phyloP scores from a whole-genome alignment of 2,329 filamentous ascomycete species.

The Sporothrix brasiliensis region DNA sequence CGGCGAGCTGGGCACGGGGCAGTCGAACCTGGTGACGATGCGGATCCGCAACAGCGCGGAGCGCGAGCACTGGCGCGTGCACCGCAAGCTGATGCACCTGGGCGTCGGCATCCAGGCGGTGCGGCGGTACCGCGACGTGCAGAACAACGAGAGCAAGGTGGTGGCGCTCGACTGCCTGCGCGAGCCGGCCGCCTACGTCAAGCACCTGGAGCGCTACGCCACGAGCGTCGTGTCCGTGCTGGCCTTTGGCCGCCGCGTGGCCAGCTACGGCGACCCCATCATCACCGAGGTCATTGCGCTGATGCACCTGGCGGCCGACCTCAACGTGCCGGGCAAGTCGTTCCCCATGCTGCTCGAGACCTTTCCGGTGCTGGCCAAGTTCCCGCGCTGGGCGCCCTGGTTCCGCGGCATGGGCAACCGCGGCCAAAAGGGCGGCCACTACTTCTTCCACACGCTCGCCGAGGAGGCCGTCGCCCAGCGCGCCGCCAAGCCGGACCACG shows the following conservation, averaged over 20 bases:
- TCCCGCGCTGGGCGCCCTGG: constrained; percentile 55
- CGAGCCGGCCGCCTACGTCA: constrained; percentile 52
- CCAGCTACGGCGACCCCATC: constrained; percentile 56
- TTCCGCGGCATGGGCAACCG: constrained; percentile 52
- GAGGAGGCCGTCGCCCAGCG: constrained; percentile 52
- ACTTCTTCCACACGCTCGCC: constrained; percentile 57
- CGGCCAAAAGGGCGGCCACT: constrained; percentile 47
- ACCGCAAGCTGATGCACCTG: constrained; percentile 56
- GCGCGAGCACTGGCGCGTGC: constrained; percentile 50
- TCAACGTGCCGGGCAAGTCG: constrained; percentile 56
- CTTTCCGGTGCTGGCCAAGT: constrained; percentile 53
- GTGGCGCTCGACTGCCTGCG: constrained; percentile 55
- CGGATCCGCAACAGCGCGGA: constrained; percentile 46
- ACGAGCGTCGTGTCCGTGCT: constrained; percentile 60
- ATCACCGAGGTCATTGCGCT: constrained; percentile 62
- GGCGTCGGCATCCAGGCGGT: constrained; percentile 60
- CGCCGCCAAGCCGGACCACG: constrained; percentile 37
- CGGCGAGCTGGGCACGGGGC: constrained; percentile 51
- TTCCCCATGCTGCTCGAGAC: constrained; percentile 63
- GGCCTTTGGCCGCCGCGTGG: constrained; percentile 58
- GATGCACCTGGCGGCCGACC: constrained; percentile 60
- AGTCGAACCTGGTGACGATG: constrained; percentile 51
- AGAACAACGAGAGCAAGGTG: constrained; percentile 61
- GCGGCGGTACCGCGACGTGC: constrained; percentile 55
- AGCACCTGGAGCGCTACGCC: constrained; percentile 57